Conservation (phyloP, 768 basidiomycete genomes). For the Pleurotus djamor region DNA sequence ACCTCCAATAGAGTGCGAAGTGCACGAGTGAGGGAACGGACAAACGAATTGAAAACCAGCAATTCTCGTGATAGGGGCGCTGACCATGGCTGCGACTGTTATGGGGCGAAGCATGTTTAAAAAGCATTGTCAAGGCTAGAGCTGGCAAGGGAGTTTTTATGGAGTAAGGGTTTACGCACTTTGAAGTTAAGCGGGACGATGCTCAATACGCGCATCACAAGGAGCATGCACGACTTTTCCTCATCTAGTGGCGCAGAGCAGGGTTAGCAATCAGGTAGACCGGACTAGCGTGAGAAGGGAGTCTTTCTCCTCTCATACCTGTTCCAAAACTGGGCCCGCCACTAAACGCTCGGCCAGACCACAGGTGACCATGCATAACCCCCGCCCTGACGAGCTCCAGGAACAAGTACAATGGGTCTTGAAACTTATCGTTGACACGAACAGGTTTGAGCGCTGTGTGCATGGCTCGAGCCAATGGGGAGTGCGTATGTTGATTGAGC, state of each 20-base stretch:
- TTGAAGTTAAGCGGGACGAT: constrained; percentile 95
- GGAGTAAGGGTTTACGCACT: constrained; percentile 40
- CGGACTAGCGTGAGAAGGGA: constrained; percentile 26
- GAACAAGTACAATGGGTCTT: constrained; percentile 93
- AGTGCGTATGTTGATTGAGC: constrained; percentile 84
- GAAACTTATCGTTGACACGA: constrained; percentile 96
- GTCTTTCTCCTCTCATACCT: constrained; percentile 46
- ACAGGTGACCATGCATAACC: constrained; percentile 92
- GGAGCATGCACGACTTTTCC: constrained; percentile 90
- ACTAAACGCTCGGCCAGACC: constrained; percentile 85
- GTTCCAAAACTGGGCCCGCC: constrained; percentile 95
- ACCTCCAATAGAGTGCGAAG: constrained; percentile 90
- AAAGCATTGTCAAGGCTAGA: constrained; percentile 6
- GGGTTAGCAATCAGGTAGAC: constrained; percentile 12
- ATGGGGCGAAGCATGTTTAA: constrained; percentile 1
- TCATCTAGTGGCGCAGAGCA: constrained; percentile 57
- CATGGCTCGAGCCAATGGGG: constrained; percentile 89
- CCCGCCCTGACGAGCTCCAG: constrained; percentile 95
- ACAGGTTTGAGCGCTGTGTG: constrained; percentile 74
- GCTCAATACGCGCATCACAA: constrained; percentile 96
- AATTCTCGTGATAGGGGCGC: constrained; percentile 96
- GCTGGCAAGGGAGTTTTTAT: constrained; percentile 6
- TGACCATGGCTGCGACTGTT: constrained; percentile 86
- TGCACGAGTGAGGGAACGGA: constrained; percentile 87
- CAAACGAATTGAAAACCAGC: constrained; percentile 97